Evolutionary conservation across 139 green algal species (phyloP).

Genomic region (Chlorella sp.): DNA sequence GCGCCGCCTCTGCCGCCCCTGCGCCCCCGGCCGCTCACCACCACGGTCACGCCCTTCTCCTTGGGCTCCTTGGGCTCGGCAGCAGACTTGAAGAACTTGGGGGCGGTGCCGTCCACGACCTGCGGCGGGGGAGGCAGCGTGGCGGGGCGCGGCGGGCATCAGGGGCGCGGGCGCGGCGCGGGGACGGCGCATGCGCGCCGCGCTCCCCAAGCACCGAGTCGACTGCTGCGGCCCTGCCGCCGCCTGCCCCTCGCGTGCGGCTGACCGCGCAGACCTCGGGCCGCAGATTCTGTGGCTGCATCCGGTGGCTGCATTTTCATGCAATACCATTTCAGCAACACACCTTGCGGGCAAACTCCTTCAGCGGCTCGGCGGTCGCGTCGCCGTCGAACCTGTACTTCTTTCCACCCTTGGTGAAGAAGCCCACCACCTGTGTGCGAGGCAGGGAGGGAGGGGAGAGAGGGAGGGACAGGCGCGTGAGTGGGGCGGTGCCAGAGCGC

Average conservation of each 20-base stretch:
- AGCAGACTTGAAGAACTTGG: slow-evolving; percentile 37
- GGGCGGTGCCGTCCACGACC: slow-evolving; percentile 47
- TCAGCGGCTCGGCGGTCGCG: slow-evolving; percentile 50
- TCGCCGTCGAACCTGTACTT: slow-evolving; percentile 65
- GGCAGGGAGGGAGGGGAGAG: slow-evolving; percentile 8
- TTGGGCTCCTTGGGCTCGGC: slow-evolving; percentile 21
- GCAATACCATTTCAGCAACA: too few species aligned
- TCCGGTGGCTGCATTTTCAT: too few species aligned
- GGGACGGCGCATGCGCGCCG: too few species aligned
- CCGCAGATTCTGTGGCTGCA: too few species aligned
- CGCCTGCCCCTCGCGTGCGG: too few species aligned
- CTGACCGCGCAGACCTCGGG: too few species aligned
- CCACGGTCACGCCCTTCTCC: slow-evolving; percentile 39
- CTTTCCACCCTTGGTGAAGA: slow-evolving; percentile 67
- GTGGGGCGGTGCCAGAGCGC: not conserved
- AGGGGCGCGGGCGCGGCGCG: too few species aligned
- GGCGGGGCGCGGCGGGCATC: too few species aligned
- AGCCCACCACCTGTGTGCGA: slow-evolving; percentile 59
- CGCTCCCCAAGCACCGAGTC: too few species aligned
- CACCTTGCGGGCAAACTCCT: slow-evolving; percentile 61
- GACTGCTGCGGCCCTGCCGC: too few species aligned
- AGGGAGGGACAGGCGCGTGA: not conserved
- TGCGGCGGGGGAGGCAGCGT: too few species aligned
- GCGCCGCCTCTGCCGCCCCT: too few species aligned
- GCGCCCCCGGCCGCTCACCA: not conserved